A percentile compares a stretch with the other conserved stretches of the same genome.
Conservation (phyloP, 768 basidiomycete species). For the Pilatotrama ljubarskyi region DNA sequence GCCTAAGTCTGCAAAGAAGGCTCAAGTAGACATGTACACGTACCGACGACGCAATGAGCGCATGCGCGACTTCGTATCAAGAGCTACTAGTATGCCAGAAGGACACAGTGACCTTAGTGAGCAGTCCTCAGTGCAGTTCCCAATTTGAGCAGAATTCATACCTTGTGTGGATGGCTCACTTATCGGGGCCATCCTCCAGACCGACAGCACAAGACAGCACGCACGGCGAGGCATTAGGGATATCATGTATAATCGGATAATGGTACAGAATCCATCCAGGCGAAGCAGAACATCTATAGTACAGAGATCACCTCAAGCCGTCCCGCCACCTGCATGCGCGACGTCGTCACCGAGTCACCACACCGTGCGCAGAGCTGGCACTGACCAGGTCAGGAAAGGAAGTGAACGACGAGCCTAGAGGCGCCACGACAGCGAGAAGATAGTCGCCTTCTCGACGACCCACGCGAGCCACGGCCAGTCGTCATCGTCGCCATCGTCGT, state of each 20-base stretch:
- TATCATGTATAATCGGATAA: neutral
- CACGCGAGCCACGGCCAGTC: constrained; percentile 25
- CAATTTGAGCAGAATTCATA: too few relatives aligned
- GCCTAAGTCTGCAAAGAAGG: too few relatives aligned
- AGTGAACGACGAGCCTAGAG: neutral
- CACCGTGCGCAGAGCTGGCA: neutral
- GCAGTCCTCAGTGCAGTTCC: too few relatives aligned
- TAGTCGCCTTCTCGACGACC: constrained; percentile 16
- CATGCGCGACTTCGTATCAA: too few relatives aligned
- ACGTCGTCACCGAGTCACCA: too few relatives aligned
- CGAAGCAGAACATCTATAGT: neutral
- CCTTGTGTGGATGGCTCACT: too few relatives aligned
- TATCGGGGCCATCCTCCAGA: too few relatives aligned
- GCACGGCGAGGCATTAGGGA: neutral
- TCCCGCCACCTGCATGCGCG: neutral
- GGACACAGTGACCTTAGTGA: too few relatives aligned
- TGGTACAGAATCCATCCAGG: neutral
- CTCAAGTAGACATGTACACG: too few relatives aligned
- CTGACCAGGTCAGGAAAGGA: neutral
- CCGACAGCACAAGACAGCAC: too few relatives aligned
- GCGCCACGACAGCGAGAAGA: constrained; percentile 15
- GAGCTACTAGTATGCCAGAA: too few relatives aligned
- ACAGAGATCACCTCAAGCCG: constrained; percentile 7
- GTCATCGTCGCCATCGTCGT: constrained; percentile 31
- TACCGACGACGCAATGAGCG: too few relatives aligned